Conservation (phyloP, 768 basidiomycete genomes). For the Suillus spraguei region DNA sequence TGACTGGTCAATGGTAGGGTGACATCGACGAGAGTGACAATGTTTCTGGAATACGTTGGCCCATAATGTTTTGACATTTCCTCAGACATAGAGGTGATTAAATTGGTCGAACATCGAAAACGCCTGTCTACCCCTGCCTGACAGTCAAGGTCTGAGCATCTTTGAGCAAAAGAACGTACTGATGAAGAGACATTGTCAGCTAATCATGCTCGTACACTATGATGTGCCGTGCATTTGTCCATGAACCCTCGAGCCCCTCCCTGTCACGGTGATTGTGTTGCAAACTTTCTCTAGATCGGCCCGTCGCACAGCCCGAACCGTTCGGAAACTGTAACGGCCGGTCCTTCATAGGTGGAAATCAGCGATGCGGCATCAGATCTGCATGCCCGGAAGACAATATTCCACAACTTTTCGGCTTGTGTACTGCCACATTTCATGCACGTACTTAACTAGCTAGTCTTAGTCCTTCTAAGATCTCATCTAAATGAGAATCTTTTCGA, state of each 20-base stretch:
- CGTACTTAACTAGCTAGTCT: too few species aligned
- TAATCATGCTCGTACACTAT: too few species aligned
- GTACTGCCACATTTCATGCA: too few species aligned
- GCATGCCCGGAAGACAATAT: slow-evolving; percentile 1
- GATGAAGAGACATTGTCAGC: not conserved
- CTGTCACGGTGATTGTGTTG: not conserved
- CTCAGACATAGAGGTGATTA: not conserved
- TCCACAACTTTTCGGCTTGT: not conserved
- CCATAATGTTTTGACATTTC: slow-evolving; percentile 43
- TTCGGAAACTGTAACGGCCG: not conserved
- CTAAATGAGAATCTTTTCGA: too few species aligned
- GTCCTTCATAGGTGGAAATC: too few species aligned
- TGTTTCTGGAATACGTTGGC: slow-evolving; percentile 71
- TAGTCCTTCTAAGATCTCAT: not conserved
- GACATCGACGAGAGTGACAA: slow-evolving; percentile 56
- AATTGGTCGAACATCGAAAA: not conserved
- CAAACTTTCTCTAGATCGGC: not conserved
- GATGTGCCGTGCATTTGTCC: not conserved
- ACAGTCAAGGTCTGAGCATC: not conserved
- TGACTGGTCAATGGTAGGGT: not conserved
- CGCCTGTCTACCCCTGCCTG: not conserved
- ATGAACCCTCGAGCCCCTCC: not conserved
- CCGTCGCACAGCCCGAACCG: too few species aligned
- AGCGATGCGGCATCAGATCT: not conserved
- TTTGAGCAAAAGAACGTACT: not conserved